phyloP scores from a whole-genome alignment of 495 filamentous ascomycete species.

The Geopyxis carbonaria region DNA sequence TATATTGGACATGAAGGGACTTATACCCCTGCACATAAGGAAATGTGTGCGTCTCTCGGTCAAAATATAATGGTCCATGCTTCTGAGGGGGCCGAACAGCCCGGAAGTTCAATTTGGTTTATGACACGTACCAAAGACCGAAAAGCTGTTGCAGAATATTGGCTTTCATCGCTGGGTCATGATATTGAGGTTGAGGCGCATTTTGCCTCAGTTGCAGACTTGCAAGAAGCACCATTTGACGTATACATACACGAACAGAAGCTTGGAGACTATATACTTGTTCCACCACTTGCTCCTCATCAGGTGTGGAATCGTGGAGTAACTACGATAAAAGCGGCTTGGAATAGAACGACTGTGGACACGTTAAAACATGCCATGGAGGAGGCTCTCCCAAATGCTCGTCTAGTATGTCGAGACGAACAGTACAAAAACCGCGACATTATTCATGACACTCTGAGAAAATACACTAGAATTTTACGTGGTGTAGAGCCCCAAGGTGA shows the following conservation, averaged over 20 bases:
- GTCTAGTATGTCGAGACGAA: conserved; percentile 92
- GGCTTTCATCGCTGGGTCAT: conserved; percentile 75
- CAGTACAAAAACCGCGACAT: conserved; percentile 98
- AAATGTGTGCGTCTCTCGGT: conserved; percentile 92
- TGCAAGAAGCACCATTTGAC: conserved; percentile 79
- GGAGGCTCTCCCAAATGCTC: conserved; percentile 71
- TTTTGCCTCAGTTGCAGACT: conserved; percentile 84
- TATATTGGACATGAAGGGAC: conserved; percentile 97
- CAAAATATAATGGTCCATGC: conserved; percentile 95
- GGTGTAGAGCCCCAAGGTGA: conserved; percentile 22
- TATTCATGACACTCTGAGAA: conserved; percentile 62
- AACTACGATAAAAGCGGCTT: conserved; percentile 87
- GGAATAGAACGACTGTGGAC: conserved; percentile 92
- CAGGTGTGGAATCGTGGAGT: conserved; percentile 98
- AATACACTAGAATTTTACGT: conserved; percentile 50
- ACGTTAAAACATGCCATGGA: conserved; percentile 69
- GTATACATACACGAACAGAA: conserved; percentile 86
- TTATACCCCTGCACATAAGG: conserved; percentile 86
- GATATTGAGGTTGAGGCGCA: conserved; percentile 93
- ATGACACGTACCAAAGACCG: conserved; percentile 92
- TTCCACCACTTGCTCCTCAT: conserved; percentile 91
- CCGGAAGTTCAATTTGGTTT: conserved; percentile 87
- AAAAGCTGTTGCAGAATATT: conserved; percentile 74
- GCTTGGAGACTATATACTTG: conserved; percentile 83
- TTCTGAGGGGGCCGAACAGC: conserved; percentile 40